These are phyloP conservation scores for Cystofilobasidium capitatum DNA, from an alignment of 768 basidiomycete species.

Conservation along the genomic window DNA sequence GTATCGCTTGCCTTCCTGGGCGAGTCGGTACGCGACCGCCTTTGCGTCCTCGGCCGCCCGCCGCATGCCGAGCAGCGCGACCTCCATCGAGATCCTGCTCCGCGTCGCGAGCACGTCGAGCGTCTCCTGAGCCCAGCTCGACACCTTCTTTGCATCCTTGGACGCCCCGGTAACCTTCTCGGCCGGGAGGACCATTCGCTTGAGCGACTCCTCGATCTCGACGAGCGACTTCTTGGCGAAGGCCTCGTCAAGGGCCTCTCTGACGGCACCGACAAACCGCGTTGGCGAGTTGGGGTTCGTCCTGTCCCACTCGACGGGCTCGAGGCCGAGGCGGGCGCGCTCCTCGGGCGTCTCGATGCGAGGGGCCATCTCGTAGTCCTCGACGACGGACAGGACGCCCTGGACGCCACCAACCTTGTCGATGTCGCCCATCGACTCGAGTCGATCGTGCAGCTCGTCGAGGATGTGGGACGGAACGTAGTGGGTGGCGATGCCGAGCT, in stretches of 20 bases:
- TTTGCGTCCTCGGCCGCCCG: constrained; percentile 75
- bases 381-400: constrained; percentile 52
- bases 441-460: constrained; percentile 56
- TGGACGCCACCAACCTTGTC: constrained; percentile 49
- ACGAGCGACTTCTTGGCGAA: constrained; percentile 67
- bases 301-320: constrained; percentile 23
- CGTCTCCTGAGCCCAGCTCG: constrained; percentile 66
- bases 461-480: constrained; percentile 70
- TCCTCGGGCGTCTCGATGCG: neutral
- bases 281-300: constrained; percentile 32
- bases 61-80: constrained; percentile 71
- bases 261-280: constrained; percentile 48
- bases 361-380: constrained; percentile 41
- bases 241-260: constrained; percentile 68
- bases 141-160: constrained; percentile 44
- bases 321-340: constrained; percentile 3
- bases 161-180: neutral
- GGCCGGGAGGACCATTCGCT: constrained; percentile 39
- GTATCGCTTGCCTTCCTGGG: constrained; percentile 95
- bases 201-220: constrained; percentile 55
- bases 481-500: constrained; percentile 88
- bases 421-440: constrained; percentile 39
- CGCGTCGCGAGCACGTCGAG: constrained; percentile 54
- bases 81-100: constrained; percentile 86
- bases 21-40: constrained; percentile 64